phyloP scores from a whole-genome alignment of 163 green algal species.

The Volvox carteri region DNA sequence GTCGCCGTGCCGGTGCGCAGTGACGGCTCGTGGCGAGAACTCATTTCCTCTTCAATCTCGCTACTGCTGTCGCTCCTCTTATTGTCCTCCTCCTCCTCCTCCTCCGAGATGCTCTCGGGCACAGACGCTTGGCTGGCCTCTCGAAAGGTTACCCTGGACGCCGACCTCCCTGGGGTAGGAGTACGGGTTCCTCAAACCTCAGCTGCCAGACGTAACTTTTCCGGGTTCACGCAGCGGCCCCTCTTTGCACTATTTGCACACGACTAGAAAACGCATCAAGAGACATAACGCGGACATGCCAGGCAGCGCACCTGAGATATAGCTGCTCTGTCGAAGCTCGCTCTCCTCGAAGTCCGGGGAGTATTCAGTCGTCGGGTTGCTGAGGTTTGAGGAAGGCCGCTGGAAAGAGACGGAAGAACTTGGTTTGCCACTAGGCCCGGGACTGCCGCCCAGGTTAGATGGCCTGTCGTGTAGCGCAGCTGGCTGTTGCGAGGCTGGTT shows the following conservation, averaged over 20 bases:
- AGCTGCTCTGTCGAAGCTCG: slow-evolving; percentile 1
- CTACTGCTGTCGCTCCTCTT: background rate
- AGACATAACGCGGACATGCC: too few species aligned
- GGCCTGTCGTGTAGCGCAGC: background rate
- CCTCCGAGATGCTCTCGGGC: slow-evolving; percentile 19
- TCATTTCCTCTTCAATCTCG: background rate
- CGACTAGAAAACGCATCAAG: too few species aligned
- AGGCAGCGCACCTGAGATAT: background rate
- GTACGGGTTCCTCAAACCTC: too few species aligned
- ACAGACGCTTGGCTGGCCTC: slow-evolving; percentile 17
- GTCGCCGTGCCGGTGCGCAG: background rate
- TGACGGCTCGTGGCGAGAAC: background rate
- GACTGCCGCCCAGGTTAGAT: slow-evolving; percentile 8
- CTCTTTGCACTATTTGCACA: too few species aligned
- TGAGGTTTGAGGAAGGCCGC: background rate
- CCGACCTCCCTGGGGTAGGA: background rate
- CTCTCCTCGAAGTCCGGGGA: slow-evolving; percentile 42
- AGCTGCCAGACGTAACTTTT: too few species aligned
- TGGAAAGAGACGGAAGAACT: background rate
- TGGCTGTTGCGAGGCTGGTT: background rate
- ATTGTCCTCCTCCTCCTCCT: slow-evolving; percentile 31
- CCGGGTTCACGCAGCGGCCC: too few species aligned
- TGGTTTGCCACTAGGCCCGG: background rate
- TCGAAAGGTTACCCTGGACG: background rate
- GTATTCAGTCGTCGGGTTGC: slow-evolving; percentile 9